Evolutionary conservation across 2,329 filamentous ascomycete genomes (phyloP), one percentile per base, ranked within the genome.

Genomic region (Ilyonectria mors-panacis): DNA sequence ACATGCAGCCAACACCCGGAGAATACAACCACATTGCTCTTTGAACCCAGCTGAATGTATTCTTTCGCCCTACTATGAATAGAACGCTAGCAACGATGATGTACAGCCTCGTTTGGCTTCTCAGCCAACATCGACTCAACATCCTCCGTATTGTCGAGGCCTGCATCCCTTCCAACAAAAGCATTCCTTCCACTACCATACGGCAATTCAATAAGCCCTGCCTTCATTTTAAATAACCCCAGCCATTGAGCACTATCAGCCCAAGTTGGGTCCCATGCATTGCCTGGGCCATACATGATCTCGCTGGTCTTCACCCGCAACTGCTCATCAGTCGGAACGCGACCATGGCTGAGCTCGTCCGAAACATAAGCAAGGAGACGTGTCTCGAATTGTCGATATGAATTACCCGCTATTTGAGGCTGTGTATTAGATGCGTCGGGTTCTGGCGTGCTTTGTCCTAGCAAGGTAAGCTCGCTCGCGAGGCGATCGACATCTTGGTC

Each of bases 241-340:
- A 63, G 17, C 59, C 53, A 66, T 7, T 58, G 35, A 13, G 23
- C 30, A n/a, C 48, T 51, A n/a, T 66, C 57, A 3, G 57, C 63
- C 57, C 57, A 61, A 2, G 63, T 65, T 17, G 48, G 63, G 17
- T 65, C 63, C 63, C 63, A 65, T 17, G 19, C 55, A 15, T 65
- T 60, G 12, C 48, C 57, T 10, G 56, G 57, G 5, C 63, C 51
- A 28, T 56, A 66, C 19, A 62, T 53, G 1, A 66, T 57, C 19
- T 62, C 50, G 33, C 63, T 66, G 1, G 53, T 62, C 58, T 62
- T 61, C 19, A 23, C 48, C 39, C 58, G 47, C 19, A 62, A 8
- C 10, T 53, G 33, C 21, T 21, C 19, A 26, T 62, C 63, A 15
- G 63, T 26, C 12, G 58, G 63, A 6, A 65, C 57, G 6, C 47